A percentile compares a stretch with the other conserved stretches of the same genome.
phyloP scores from a whole-genome alignment of 2,329 filamentous ascomycete species.

The Orbilia oligospora region DNA sequence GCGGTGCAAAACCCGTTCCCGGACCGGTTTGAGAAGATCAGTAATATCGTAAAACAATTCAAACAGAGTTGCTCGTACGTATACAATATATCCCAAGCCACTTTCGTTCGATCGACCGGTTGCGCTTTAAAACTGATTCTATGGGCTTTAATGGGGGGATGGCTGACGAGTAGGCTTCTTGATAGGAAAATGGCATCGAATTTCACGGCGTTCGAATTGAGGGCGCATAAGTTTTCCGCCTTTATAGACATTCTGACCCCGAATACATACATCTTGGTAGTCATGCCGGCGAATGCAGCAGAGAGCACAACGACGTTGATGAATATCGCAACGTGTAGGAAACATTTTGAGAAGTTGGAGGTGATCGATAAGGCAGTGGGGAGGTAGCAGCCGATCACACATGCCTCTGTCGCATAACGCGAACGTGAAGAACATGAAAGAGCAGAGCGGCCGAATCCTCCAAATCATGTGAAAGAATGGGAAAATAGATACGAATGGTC shows the following conservation, averaged over 20 bases:
- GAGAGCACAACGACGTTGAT: constrained; percentile 64
- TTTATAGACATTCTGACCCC: constrained; percentile 97
- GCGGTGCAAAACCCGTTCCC: constrained; percentile 88
- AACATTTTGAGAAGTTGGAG: constrained; percentile 64
- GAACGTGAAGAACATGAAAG: too few species aligned
- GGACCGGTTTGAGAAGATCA: constrained; percentile 94
- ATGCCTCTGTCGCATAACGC: background rate
- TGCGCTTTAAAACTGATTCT: constrained; percentile 68
- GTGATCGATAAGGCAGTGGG: constrained; percentile 61
- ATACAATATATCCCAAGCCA: constrained; percentile 67
- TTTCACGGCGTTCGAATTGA: constrained; percentile 64
- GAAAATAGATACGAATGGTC: constrained; percentile 33
- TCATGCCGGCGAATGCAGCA: constrained; percentile 82
- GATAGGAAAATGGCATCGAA: constrained; percentile 68
- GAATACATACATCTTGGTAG: constrained; percentile 95
- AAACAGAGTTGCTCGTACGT: constrained; percentile 79
- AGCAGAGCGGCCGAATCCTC: background rate
- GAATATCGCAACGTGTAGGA: constrained; percentile 67
- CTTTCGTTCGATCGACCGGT: constrained; percentile 55
- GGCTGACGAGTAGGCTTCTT: constrained; percentile 65
- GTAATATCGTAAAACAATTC: constrained; percentile 98
- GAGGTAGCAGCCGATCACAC: constrained; percentile 13
- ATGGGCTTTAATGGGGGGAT: constrained; percentile 68
- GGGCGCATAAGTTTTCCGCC: constrained; percentile 80
- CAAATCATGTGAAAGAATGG: background rate